phyloP scores from a whole-genome alignment of 331 rosid genomes.

The Pyrus hybrid region DNA sequence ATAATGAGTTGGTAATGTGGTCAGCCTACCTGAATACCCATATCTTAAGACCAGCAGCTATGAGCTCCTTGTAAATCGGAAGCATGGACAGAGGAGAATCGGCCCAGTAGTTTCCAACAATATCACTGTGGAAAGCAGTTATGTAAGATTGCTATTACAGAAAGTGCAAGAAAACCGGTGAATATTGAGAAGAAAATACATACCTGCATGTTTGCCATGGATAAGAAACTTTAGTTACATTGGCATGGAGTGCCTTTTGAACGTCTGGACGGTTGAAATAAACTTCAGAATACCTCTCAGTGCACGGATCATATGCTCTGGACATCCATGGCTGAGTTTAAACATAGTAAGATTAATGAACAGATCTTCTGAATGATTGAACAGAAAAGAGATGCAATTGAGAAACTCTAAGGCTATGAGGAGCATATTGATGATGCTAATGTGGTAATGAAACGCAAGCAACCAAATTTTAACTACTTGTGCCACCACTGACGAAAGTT shows the following conservation, averaged over 20 bases:
- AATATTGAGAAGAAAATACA: slow-evolving; percentile 5
- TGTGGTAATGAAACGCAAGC: not conserved
- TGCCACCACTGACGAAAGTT: not conserved
- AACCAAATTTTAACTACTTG: not conserved
- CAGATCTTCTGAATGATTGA: not conserved
- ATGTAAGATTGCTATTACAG: slow-evolving; percentile 2
- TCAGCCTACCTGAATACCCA: slow-evolving; percentile 77
- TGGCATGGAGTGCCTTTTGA: slow-evolving; percentile 91
- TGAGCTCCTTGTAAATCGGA: slow-evolving; percentile 81
- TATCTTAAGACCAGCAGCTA: slow-evolving; percentile 62
- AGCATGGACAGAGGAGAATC: slow-evolving; percentile 94
- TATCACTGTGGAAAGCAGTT: slow-evolving; percentile 39
- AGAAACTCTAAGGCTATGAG: not conserved
- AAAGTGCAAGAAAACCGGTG: not conserved
- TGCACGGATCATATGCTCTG: slow-evolving; percentile 86
- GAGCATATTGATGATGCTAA: not conserved
- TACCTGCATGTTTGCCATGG: slow-evolving; percentile 89
- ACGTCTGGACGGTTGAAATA: slow-evolving; percentile 87
- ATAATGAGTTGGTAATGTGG: not conserved
- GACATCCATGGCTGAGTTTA: slow-evolving; percentile 89
- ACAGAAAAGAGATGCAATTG: not conserved
- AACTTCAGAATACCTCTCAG: slow-evolving; percentile 59
- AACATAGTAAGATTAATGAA: not conserved
- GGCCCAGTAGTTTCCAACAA: slow-evolving; percentile 73
- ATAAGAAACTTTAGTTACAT: slow-evolving; percentile 65